These are phyloP conservation scores for Ophidiomyces ophidiicola DNA, from an alignment of 2,329 filamentous ascomycete species.

Conservation along the genomic window DNA sequence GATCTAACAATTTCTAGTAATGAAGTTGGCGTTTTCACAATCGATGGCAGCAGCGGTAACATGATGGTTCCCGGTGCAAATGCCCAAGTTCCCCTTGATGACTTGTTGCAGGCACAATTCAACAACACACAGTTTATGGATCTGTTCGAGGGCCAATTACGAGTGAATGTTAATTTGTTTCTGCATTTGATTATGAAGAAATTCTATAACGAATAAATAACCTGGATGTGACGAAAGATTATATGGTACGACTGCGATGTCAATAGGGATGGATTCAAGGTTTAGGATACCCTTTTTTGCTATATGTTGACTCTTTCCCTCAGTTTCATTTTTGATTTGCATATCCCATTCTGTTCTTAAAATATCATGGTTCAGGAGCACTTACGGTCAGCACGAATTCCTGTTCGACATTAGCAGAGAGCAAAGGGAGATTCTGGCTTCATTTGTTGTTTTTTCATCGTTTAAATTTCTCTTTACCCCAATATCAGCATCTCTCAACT, in stretches of 20 bases:
- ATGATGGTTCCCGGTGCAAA: constrained; percentile 92
- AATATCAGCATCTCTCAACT: too few species aligned
- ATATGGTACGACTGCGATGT: constrained; percentile 7
- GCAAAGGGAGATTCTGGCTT: not conserved
- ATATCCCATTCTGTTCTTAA: not conserved
- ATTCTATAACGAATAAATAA: constrained; percentile 58
- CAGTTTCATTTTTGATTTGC: not conserved
- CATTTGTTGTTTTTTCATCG: not conserved
- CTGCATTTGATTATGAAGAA: constrained; percentile 97
- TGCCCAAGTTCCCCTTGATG: constrained; percentile 73
- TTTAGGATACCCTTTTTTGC: constrained; percentile 6
- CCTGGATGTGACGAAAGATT: constrained; percentile 4
- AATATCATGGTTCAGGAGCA: not conserved
- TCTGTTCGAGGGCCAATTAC: constrained; percentile 74
- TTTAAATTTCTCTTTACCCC: not conserved
- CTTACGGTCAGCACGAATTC: not conserved
- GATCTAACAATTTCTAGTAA: constrained; percentile 92
- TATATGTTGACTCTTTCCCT: constrained; percentile 2
- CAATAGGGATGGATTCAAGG: not conserved
- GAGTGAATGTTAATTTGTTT: constrained; percentile 91
- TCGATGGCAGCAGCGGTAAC: constrained; percentile 80
- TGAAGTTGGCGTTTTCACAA: constrained; percentile 81
- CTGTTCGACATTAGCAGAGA: not conserved
- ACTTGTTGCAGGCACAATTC: constrained; percentile 90
- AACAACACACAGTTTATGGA: constrained; percentile 95